Conservation (phyloP, 352 stramenopile genomes). For the Globisporangium acanthophoron region DNA sequence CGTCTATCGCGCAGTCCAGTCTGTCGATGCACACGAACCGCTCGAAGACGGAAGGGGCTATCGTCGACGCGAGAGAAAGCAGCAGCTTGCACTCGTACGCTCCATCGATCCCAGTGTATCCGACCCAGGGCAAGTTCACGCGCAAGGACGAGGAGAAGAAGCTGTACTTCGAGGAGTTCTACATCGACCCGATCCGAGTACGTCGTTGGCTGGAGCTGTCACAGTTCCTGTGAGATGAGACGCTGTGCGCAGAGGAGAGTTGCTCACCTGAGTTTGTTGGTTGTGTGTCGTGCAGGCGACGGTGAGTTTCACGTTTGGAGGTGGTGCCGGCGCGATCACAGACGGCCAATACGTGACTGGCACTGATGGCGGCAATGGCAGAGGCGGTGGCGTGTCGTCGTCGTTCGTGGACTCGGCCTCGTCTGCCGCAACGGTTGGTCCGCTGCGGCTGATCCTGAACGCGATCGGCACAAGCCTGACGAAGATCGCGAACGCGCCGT, state of each 20-base stretch:
- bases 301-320: constrained; percentile 81
- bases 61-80: constrained; percentile 13
- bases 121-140: constrained; percentile 29
- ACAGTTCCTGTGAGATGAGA: neutral
- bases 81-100: constrained; percentile 12
- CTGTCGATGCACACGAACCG: constrained; percentile 23
- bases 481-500: constrained; percentile 87
- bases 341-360: constrained; percentile 41
- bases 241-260: neutral
- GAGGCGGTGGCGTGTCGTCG: neutral
- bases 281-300: constrained; percentile 34
- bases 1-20: constrained; percentile 34
- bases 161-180: constrained; percentile 88
- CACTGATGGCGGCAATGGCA: constrained; percentile 14
- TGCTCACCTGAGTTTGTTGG: neutral
- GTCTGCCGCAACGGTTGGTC: constrained; percentile 59
- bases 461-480: constrained; percentile 83
- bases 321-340: constrained; percentile 55
- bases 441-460: constrained; percentile 79
- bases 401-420: constrained; percentile 20
- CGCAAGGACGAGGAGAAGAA: constrained; percentile 71
- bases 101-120: constrained; percentile 11
- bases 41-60: constrained; percentile 16
- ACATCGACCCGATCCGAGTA: constrained; percentile 77
- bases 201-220: constrained; percentile 2